phyloP scores from a whole-genome alignment of 129 eudicot genomes.

The Helichrysum umbraculigerum region DNA sequence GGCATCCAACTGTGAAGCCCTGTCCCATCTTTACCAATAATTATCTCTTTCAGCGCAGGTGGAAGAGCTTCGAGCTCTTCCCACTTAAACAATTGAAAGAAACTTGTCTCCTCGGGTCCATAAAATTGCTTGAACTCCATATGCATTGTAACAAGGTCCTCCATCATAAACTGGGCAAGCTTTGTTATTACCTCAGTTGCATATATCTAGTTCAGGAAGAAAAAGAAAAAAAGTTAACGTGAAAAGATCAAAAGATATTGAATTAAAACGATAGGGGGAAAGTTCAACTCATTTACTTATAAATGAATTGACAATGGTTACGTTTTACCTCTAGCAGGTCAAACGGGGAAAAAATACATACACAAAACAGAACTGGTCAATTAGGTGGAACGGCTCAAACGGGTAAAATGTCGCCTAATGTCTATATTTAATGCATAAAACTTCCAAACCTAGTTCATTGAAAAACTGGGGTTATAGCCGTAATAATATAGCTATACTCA shows the following conservation, averaged over 20 bases:
- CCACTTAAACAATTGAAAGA: constrained; percentile 66
- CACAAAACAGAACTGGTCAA: no score
- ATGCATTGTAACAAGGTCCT: constrained; percentile 86
- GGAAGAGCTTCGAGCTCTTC: constrained; percentile 79
- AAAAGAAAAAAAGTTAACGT: constrained; percentile 4
- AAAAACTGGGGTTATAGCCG: no score
- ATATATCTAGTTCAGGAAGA: constrained; percentile 51
- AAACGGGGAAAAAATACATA: not conserved
- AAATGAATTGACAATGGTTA: not conserved
- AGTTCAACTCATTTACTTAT: not conserved
- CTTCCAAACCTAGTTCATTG: no score
- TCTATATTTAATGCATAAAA: no score
- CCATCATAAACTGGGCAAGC: constrained; percentile 82
- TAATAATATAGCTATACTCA: no score
- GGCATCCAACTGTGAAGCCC: constrained; percentile 77
- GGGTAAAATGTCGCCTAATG: no score
- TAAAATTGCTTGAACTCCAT: constrained; percentile 70
- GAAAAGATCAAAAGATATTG: not conserved
- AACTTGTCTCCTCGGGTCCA: constrained; percentile 64
- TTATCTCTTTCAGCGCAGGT: constrained; percentile 48
- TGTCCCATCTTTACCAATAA: constrained; percentile 66
- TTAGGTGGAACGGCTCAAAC: no score
- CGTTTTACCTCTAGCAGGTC: not conserved
- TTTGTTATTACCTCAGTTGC: constrained; percentile 81
- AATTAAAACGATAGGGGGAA: not conserved